Conservation (phyloP, 169 alveolate genomes). For the Plasmodium malariae region DNA sequence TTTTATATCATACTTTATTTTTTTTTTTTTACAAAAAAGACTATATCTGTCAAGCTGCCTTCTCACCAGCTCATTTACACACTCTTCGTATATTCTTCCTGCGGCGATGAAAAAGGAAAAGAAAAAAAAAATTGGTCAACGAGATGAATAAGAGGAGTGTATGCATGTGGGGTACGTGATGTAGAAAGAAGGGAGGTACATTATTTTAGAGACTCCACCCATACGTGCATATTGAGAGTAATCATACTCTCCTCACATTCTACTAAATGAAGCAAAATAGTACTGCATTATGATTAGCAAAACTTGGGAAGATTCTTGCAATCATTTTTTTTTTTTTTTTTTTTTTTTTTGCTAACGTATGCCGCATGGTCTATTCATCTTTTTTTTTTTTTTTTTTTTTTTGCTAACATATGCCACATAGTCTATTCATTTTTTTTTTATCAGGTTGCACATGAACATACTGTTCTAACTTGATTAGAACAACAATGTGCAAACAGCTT, state of each 20-base stretch:
- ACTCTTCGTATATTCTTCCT: slow-evolving; percentile 61
- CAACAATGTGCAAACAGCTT: background rate
- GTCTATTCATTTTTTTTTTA: no score
- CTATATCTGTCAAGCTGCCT: slow-evolving; percentile 34
- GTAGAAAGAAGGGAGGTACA: background rate
- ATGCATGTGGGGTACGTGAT: background rate
- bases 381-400: slow-evolving; percentile 15
- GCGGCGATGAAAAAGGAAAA: background rate
- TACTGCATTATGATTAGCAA: no score
- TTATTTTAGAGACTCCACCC: background rate
- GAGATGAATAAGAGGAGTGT: background rate
- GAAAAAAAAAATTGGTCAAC: background rate
- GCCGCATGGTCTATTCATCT: background rate
- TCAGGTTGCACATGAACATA: no score
- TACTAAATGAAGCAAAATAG: no score
- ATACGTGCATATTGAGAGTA: no score
- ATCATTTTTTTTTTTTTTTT: no score
- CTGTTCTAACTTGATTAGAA: no score
- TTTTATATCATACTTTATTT: slow-evolving; percentile 8
- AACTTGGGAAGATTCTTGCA: no score
- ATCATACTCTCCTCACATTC: no score
- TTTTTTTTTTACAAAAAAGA: slow-evolving; percentile 31
- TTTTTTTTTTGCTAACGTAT: no score
- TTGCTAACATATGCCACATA: no score
- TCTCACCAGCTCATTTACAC: slow-evolving; percentile 40